Percentiles rank a stretch among this genome's conserved stretches.
These are phyloP conservation scores for Imleria badia DNA, from an alignment of 768 basidiomycete species.

Conservation along the genomic window DNA sequence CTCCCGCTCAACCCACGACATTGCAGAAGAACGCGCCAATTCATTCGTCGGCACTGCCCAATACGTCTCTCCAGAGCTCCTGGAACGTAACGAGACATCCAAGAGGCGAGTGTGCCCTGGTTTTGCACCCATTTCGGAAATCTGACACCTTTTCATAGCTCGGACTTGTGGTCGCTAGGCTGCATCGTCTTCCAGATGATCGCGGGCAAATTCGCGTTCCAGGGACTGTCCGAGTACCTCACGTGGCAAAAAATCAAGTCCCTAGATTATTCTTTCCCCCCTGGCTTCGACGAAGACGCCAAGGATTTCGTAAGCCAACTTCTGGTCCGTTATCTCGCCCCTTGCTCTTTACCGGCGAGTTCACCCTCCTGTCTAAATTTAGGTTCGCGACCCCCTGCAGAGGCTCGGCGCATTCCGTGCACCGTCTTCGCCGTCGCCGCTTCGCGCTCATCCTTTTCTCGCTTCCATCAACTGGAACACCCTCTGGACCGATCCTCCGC, in stretches of 20 bases:
- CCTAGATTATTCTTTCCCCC: conserved; percentile 83
- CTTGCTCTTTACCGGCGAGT: neutral
- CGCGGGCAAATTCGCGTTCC: conserved; percentile 88
- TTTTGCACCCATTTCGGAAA: neutral
- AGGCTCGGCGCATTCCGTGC: conserved; percentile 56
- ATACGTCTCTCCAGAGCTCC: conserved; percentile 85
- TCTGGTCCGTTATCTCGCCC: conserved; percentile 46
- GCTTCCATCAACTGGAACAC: conserved; percentile 55
- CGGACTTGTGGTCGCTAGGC: conserved; percentile 94
- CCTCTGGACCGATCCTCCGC: conserved; percentile 65
- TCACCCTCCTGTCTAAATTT: conserved; percentile 24
- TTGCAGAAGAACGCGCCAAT: conserved; percentile 51
- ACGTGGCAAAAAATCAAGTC: conserved; percentile 94
- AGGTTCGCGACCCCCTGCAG: conserved; percentile 58
- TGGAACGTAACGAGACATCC: conserved; percentile 71
- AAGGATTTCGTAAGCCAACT: conserved; percentile 77
- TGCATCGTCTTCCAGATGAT: conserved; percentile 95
- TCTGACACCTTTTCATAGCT: conserved; percentile 42
- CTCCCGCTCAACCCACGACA: conserved; percentile 7
- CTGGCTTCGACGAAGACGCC: conserved; percentile 79
- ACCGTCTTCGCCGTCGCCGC: conserved; percentile 39
- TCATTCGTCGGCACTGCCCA: conserved; percentile 91
- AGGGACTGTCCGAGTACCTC: conserved; percentile 87
- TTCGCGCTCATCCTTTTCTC: conserved; percentile 67
- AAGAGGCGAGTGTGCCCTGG: conserved; percentile 53